These are phyloP conservation scores for Kwoniella sp. DNA, from an alignment of 768 basidiomycete genomes.

Conservation along the genomic window DNA sequence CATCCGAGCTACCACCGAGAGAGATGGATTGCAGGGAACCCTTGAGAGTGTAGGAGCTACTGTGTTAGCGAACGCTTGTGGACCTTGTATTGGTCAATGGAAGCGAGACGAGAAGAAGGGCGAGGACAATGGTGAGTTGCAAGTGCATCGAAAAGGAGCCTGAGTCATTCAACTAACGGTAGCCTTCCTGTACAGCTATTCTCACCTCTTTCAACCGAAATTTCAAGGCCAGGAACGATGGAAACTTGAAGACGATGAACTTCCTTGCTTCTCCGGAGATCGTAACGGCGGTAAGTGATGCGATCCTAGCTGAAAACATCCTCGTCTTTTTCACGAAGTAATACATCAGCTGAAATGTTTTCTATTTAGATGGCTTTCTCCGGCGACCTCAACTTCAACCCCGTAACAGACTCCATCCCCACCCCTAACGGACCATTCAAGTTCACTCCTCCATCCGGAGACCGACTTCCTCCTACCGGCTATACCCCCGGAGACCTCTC, in stretches of 20 bases:
- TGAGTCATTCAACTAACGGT: background rate
- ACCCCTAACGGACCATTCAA: constrained; percentile 75
- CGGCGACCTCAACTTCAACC: constrained; percentile 91
- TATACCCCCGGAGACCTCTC: constrained; percentile 71
- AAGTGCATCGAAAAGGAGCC: background rate
- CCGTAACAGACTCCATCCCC: constrained; percentile 71
- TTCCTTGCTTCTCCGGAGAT: constrained; percentile 96
- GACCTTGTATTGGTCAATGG: constrained; percentile 99
- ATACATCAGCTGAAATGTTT: background rate
- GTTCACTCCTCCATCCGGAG: constrained; percentile 79
- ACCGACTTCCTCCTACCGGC: constrained; percentile 78
- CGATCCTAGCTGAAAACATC: constrained; percentile 1
- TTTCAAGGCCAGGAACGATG: constrained; percentile 95
- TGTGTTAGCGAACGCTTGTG: constrained; percentile 96
- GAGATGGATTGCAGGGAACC: constrained; percentile 79
- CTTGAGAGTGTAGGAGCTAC: constrained; percentile 88
- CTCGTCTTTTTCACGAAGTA: background rate
- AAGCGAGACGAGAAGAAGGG: constrained; percentile 83
- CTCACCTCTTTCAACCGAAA: constrained; percentile 96
- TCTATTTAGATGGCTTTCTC: constrained; percentile 77
- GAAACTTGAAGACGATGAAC: constrained; percentile 88
- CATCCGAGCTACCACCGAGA: constrained; percentile 95
- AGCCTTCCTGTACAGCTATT: constrained; percentile 67
- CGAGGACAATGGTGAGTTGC: constrained; percentile 78
- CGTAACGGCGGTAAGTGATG: constrained; percentile 70